Evolutionary conservation across 2,329 filamentous ascomycete species (phyloP).

Genomic region (Fusarium burgessii): DNA sequence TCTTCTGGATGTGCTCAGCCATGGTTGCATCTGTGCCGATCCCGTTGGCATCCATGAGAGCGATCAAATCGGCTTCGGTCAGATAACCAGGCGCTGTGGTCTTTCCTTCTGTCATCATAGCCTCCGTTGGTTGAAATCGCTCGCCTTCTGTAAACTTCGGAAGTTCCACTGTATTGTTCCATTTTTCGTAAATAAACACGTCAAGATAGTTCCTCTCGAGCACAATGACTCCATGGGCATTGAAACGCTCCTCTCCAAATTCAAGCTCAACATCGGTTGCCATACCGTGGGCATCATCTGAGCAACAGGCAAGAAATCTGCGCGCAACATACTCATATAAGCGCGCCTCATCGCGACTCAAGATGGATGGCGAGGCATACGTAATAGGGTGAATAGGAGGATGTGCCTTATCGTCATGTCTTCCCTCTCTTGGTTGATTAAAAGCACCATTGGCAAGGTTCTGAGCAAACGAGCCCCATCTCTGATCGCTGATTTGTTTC

Average conservation of each 20-base stretch:
- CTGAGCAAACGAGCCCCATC: constrained; percentile 87
- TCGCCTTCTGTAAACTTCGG: constrained; percentile 85
- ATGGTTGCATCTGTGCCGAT: constrained; percentile 99
- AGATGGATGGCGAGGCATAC: constrained; percentile 76
- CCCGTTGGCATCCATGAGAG: constrained; percentile 97
- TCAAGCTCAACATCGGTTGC: constrained; percentile 86
- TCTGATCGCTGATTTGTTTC: constrained; percentile 81
- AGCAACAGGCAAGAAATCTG: constrained; percentile 94
- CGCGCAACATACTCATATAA: constrained; percentile 94
- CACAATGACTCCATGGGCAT: constrained; percentile 85
- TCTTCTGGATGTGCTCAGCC: constrained; percentile 98
- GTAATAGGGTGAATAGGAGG: constrained; percentile 96
- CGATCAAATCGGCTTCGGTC: constrained; percentile 95
- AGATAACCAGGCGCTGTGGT: constrained; percentile 87
- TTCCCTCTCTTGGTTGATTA: constrained; percentile 82
- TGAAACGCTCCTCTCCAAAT: constrained; percentile 87
- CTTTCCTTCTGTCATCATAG: constrained; percentile 90
- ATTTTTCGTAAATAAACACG: constrained; percentile 96
- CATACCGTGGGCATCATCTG: constrained; percentile 89
- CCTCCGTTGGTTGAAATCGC: constrained; percentile 87
- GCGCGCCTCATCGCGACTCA: constrained; percentile 74
- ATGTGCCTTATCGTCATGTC: constrained; percentile 95
- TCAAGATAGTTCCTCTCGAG: constrained; percentile 93
- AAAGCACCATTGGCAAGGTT: constrained; percentile 81
- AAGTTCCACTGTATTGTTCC: constrained; percentile 87